Percentiles rank a stretch among this genome's conserved stretches.
Evolutionary conservation across 306 rosid species (phyloP).

Genomic region (Erythrophleum fordii): DNA sequence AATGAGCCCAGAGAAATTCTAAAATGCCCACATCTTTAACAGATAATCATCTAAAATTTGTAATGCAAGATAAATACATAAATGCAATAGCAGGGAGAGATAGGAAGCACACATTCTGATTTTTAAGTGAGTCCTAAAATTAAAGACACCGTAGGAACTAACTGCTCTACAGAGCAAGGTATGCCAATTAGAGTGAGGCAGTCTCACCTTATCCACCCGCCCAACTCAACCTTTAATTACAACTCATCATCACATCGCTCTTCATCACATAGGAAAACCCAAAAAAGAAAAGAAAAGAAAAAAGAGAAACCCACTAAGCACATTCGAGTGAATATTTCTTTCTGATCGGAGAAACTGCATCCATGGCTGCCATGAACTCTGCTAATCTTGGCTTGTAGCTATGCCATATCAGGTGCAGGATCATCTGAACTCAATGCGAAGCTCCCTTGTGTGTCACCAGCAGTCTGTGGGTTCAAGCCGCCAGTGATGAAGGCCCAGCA

Average conservation of each 20-base stretch:
- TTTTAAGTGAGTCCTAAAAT: conserved; percentile 47
- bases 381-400: conserved; percentile 76
- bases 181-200: conserved; percentile 75
- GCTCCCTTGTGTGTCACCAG: conserved; percentile 17
- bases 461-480: conserved; percentile 43
- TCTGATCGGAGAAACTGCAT: neutral
- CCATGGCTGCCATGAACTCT: conserved; percentile 84
- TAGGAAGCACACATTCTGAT: conserved; percentile 24
- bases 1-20: neutral
- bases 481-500: conserved; percentile 68
- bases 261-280: too few species aligned
- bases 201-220: conserved; percentile 92
- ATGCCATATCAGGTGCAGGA: conserved; percentile 60
- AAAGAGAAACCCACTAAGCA: neutral
- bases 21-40: neutral
- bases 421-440: conserved; percentile 33
- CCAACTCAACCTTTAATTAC: conserved; percentile 57
- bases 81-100: neutral
- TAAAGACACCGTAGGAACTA: neutral
- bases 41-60: too few species aligned
- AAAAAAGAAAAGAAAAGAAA: too few species aligned
- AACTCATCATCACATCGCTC: neutral
- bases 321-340: too few species aligned
- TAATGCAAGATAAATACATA: neutral
- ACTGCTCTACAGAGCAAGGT: neutral